Base-by-base conservation (phyloP, 1,284 basidiomycete species). In the Phellopilus nigrolimitatus region DNA sequence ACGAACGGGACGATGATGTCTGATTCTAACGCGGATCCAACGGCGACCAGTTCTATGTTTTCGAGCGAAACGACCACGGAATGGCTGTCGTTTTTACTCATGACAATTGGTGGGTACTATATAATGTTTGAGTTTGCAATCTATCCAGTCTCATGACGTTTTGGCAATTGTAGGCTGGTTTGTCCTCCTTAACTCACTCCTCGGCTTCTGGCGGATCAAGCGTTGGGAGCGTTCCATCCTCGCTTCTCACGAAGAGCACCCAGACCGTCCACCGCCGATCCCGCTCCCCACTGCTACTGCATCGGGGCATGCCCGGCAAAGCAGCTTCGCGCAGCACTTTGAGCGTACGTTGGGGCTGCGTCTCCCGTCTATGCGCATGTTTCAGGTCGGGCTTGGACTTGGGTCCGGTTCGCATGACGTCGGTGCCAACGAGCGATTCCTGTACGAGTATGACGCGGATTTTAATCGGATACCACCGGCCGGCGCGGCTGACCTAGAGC, bases 121-220 rank as follows among this genome's bases (percentile, higher is more conserved):
- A 27, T 59, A 27, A 33, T 17, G 3, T 47, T 56, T 48, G 47
- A 53, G 48, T 15, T 36, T 28, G 39, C 17, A 17, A 42, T 15
- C 30, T 40, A 28, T 17, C 50, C 15, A 13, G 2, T 10, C 15
- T 41, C 40, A 33, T 19, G 21, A 28, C 47, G 24, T 21, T 43
- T 40, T 28, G 19, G 42, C 27, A 10, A 10, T 8, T 46, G 12
- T 55, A 76, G 90, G 94, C 1, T 97, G 93, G 92, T 95, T 97
- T 70, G 75, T 95, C 51, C 78, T 97, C 22, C 73, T 95, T 44
- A 95, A 91, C 1, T 89, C 87, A 15, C 63, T 95, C 8, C 84
- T 97, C 41, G 86, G 89, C 25, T 97, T 88, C 73, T 95, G 90
- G 88, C 81, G 92, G 42, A 90, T 95, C 52, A 94, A 94, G 66